phyloP scores from a whole-genome alignment of 768 basidiomycete species.

The Pleurotus platypus region DNA sequence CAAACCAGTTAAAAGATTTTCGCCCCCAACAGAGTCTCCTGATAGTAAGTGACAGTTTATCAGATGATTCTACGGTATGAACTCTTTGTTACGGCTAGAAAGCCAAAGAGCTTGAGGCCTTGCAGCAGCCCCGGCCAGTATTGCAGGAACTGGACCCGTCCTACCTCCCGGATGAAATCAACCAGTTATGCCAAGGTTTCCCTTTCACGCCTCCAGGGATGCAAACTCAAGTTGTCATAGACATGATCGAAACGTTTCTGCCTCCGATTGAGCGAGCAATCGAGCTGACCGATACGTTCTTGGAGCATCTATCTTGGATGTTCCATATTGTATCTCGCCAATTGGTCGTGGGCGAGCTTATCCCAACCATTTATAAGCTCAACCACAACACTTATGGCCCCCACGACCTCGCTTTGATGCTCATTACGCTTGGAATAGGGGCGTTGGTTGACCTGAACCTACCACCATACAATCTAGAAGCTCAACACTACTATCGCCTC shows the following conservation, averaged over 20 bases:
- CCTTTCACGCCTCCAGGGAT: constrained; percentile 40
- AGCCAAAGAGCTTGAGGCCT: constrained; percentile 21
- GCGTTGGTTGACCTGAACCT: constrained; percentile 43
- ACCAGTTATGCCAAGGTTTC: constrained; percentile 38
- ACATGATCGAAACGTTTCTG: constrained; percentile 41
- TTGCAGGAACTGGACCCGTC: constrained; percentile 38
- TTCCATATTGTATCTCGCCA: constrained; percentile 44
- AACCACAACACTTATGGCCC: constrained; percentile 34
- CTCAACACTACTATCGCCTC: constrained; percentile 47
- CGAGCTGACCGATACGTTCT: constrained; percentile 40
- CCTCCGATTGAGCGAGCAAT: constrained; percentile 40
- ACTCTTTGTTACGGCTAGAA: constrained; percentile 13
- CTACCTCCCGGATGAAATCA: constrained; percentile 42
- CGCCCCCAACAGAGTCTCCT: constrained; percentile 33
- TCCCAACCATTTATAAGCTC: constrained; percentile 43
- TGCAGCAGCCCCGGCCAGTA: constrained; percentile 12
- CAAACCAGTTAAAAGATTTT: constrained; percentile 6
- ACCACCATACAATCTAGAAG: constrained; percentile 45
- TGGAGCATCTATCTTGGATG: constrained; percentile 50
- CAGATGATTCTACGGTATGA: background rate
- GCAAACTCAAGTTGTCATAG: constrained; percentile 26
- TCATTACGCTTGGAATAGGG: constrained; percentile 45
- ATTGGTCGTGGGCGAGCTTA: constrained; percentile 39
- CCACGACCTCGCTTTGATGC: constrained; percentile 46
- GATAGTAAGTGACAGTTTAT: constrained; percentile 27